Evolutionary conservation across 768 basidiomycete genomes (phyloP).

Genomic region (Auricularia sp.): DNA sequence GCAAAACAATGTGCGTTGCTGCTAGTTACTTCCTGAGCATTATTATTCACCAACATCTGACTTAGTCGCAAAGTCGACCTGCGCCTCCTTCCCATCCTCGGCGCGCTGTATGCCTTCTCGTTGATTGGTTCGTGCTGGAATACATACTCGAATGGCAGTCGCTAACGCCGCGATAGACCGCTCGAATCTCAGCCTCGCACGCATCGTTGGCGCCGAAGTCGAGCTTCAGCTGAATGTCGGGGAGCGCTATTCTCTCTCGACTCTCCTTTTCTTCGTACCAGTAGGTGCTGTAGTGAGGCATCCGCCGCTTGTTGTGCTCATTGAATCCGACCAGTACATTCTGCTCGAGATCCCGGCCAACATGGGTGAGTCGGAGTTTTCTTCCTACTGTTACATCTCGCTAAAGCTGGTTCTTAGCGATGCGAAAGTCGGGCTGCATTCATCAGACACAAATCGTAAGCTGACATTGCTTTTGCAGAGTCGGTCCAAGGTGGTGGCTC

Average conservation of each 20-base stretch:
- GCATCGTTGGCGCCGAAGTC: neutral
- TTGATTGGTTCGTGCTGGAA: constrained; percentile 7
- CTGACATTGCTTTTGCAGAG: neutral
- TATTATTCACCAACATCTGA: neutral
- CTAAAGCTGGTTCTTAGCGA: neutral
- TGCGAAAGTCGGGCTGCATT: neutral
- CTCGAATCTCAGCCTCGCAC: neutral
- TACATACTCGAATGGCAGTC: neutral
- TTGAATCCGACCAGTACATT: neutral
- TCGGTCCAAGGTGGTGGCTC: neutral
- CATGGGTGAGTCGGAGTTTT: neutral
- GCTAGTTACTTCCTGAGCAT: neutral
- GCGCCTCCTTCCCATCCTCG: constrained; percentile 5
- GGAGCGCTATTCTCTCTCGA: neutral
- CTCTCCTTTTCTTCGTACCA: neutral
- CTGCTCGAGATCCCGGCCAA: neutral
- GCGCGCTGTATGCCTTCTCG: constrained; percentile 4
- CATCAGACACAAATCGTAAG: neutral
- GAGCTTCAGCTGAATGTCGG: neutral
- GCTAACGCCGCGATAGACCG: neutral
- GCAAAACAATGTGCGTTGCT: neutral
- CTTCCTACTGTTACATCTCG: too few relatives aligned
- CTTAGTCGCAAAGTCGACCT: constrained; percentile 1
- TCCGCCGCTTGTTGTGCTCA: neutral
- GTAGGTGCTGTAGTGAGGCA: neutral